phyloP scores from a whole-genome alignment of 768 basidiomycete species.

The Leccinum incarnatum region DNA sequence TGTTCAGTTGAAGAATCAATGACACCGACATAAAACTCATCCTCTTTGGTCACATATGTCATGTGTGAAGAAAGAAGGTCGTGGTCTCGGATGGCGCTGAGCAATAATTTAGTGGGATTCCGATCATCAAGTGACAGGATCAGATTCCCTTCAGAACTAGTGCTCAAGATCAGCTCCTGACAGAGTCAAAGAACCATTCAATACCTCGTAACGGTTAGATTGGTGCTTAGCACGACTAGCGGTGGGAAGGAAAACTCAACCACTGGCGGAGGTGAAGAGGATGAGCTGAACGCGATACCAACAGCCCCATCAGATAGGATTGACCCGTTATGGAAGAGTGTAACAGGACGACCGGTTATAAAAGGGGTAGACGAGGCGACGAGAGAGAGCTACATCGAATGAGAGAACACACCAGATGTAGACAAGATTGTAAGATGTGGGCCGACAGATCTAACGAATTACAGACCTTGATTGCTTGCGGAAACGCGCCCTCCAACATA shows the following conservation, averaged over 20 bases:
- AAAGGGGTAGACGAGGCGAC: conserved; percentile 76
- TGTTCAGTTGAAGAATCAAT: conserved; percentile 17
- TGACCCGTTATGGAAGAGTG: conserved; percentile 56
- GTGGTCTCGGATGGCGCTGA: conserved; percentile 47
- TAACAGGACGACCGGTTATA: conserved; percentile 70
- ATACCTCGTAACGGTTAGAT: conserved; percentile 56
- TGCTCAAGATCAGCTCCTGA: background rate
- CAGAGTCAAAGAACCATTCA: conserved; percentile 1
- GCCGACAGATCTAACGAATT: background rate
- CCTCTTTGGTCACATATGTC: conserved; percentile 44
- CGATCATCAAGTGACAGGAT: conserved; percentile 52
- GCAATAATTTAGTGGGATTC: conserved; percentile 62
- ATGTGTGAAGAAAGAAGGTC: conserved; percentile 27
- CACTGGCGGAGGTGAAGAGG: conserved; percentile 7
- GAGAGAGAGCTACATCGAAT: conserved; percentile 54
- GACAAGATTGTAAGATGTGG: background rate
- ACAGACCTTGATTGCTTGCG: conserved; percentile 49
- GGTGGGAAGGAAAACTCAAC: conserved; percentile 36
- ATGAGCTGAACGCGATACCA: conserved; percentile 50
- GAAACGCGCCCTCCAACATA: conserved; percentile 40
- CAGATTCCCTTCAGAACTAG: conserved; percentile 68
- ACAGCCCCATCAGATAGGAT: conserved; percentile 66
- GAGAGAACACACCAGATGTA: background rate
- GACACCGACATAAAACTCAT: conserved; percentile 57
- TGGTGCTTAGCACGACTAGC: conserved; percentile 40